Evolutionary conservation across 768 basidiomycete genomes (phyloP).

Genomic region (Mycena galopus): DNA sequence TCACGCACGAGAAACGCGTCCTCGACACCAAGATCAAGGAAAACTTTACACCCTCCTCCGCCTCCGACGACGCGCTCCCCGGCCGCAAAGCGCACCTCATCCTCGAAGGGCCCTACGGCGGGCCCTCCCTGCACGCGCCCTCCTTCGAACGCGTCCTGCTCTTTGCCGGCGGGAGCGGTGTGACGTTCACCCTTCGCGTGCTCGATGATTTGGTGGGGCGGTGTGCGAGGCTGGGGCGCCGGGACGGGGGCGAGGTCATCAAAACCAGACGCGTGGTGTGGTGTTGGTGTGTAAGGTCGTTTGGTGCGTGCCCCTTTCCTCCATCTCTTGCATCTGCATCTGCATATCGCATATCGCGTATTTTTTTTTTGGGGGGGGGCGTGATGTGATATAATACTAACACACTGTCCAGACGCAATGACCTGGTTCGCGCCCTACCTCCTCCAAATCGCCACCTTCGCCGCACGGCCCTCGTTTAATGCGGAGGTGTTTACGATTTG

Average conservation of each 20-base stretch:
- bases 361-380: too few species aligned
- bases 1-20: slow-evolving; percentile 39
- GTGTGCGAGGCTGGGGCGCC: slow-evolving; percentile 61
- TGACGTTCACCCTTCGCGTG: slow-evolving; percentile 84
- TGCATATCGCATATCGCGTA: slow-evolving; percentile 34
- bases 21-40: not conserved
- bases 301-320: slow-evolving; percentile 59
- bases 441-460: slow-evolving; percentile 59
- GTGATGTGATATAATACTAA: slow-evolving; percentile 3
- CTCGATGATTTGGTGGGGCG: slow-evolving; percentile 86
- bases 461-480: slow-evolving; percentile 56
- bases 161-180: slow-evolving; percentile 87
- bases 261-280: slow-evolving; percentile 78
- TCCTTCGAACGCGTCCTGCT: slow-evolving; percentile 78
- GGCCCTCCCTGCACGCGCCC: slow-evolving; percentile 77
- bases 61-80: not conserved
- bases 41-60: too few species aligned
- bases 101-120: slow-evolving; percentile 92
- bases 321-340: too few species aligned
- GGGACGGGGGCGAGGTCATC: slow-evolving; percentile 52
- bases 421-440: slow-evolving; percentile 66
- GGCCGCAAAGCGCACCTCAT: slow-evolving; percentile 69
- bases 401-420: slow-evolving; percentile 52
- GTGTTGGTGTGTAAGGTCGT: slow-evolving; percentile 84
- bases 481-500: slow-evolving; percentile 75